Conservation (phyloP, 2,329 filamentous ascomycete genomes). For the Cordyceps militaris region DNA sequence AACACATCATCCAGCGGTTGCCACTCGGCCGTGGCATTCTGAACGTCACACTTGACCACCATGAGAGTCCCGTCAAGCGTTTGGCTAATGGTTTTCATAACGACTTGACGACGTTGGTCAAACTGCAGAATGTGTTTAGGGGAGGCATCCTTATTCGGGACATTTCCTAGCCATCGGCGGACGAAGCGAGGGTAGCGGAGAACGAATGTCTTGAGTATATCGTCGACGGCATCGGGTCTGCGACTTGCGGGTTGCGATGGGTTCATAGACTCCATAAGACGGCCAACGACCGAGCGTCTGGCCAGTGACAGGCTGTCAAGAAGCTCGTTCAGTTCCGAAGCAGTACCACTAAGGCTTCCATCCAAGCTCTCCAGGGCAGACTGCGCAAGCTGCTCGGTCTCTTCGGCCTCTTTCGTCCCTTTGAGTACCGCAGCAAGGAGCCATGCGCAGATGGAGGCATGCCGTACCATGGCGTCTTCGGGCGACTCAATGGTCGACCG, state of each 20-base stretch:
- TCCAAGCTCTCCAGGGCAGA: slow-evolving; percentile 49
- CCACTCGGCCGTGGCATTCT: slow-evolving; percentile 43
- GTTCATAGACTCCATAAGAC: slow-evolving; percentile 32
- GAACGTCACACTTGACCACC: slow-evolving; percentile 46
- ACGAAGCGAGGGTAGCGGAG: slow-evolving; percentile 54
- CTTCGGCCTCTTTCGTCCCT: slow-evolving; percentile 27
- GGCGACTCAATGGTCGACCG: slow-evolving; percentile 30
- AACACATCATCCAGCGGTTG: slow-evolving; percentile 49
- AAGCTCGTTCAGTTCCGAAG: slow-evolving; percentile 53
- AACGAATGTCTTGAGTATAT: slow-evolving; percentile 48
- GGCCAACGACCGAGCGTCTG: slow-evolving; percentile 45
- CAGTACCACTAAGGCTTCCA: slow-evolving; percentile 52
- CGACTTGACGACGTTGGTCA: slow-evolving; percentile 49
- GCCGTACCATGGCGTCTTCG: slow-evolving; percentile 40
- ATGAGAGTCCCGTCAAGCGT: slow-evolving; percentile 55
- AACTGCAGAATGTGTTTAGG: slow-evolving; percentile 54
- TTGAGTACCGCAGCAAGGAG: slow-evolving; percentile 49
- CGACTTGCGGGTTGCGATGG: slow-evolving; percentile 14
- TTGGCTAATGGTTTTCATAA: slow-evolving; percentile 46
- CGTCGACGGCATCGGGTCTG: slow-evolving; percentile 19
- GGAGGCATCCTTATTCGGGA: slow-evolving; percentile 41
- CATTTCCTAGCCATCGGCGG: slow-evolving; percentile 54
- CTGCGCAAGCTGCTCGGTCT: slow-evolving; percentile 36
- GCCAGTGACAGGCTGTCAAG: slow-evolving; percentile 48
- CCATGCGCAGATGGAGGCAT: slow-evolving; percentile 48